Conservation (phyloP, 2,329 filamentous ascomycete species). For the Epichloe uncinata region DNA sequence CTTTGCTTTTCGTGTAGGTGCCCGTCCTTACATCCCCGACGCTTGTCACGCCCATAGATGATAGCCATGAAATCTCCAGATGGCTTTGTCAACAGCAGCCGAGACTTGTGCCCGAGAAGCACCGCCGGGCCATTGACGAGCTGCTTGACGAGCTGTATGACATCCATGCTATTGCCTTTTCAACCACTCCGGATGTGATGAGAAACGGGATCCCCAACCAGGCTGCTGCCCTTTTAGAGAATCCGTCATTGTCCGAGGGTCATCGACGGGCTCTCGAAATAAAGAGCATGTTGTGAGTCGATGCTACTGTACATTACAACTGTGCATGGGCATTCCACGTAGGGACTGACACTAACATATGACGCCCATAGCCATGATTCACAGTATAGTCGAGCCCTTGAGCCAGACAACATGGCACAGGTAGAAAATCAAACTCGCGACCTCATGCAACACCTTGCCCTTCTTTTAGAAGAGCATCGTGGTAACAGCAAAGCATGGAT, state of each 20-base stretch:
- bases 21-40: conserved; percentile 15
- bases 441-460: conserved; percentile 13
- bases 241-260: conserved; percentile 12
- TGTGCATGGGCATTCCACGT: no score
- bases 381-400: conserved; percentile 11
- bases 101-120: conserved; percentile 13
- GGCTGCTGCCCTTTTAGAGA: conserved; percentile 17
- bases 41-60: conserved; percentile 11
- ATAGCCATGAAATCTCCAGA: conserved; percentile 15
- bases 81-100: conserved; percentile 18
- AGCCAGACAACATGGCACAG: conserved; percentile 12
- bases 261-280: conserved; percentile 18
- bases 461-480: conserved; percentile 7
- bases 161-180: conserved; percentile 14
- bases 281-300: conserved; percentile 18
- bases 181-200: conserved; percentile 11
- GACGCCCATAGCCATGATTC: conserved; percentile 14
- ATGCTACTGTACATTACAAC: no score
- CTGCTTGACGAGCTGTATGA: conserved; percentile 15
- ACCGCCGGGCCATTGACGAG: conserved; percentile 11
- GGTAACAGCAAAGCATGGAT: conserved; percentile 12
- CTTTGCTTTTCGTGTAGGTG: conserved; percentile 9
- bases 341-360: neutral
- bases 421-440: conserved; percentile 12
- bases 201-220: conserved; percentile 15